Conservation (phyloP, 2,329 filamentous ascomycete species). For the Trichoderma brevicompactum region DNA sequence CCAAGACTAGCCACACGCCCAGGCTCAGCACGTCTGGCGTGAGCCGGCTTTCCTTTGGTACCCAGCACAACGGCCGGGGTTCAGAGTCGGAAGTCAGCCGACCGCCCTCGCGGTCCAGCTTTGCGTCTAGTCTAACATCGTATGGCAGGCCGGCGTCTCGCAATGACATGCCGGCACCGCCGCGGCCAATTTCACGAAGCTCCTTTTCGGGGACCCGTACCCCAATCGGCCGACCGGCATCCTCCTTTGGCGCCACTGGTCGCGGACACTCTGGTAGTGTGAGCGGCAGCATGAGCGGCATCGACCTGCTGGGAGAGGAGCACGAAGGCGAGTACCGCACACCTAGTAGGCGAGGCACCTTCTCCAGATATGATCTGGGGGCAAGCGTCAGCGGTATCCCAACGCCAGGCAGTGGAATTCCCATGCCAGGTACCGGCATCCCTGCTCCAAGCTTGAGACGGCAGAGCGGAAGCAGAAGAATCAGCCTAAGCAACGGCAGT, state of each 20-base stretch:
- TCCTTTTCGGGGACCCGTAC: slow-evolving; percentile 66
- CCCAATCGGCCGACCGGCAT: slow-evolving; percentile 70
- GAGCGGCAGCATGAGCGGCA: slow-evolving; percentile 57
- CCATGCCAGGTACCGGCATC: slow-evolving; percentile 51
- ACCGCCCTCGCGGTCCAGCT: slow-evolving; percentile 74
- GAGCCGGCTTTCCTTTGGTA: slow-evolving; percentile 66
- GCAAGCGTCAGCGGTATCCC: slow-evolving; percentile 47
- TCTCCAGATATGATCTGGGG: slow-evolving; percentile 54
- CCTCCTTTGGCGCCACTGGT: slow-evolving; percentile 68
- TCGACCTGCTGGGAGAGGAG: slow-evolving; percentile 52
- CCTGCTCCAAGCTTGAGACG: slow-evolving; percentile 52
- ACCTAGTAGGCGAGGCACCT: slow-evolving; percentile 61
- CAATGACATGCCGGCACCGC: slow-evolving; percentile 56
- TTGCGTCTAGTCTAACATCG: slow-evolving; percentile 63
- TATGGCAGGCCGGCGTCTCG: slow-evolving; percentile 60
- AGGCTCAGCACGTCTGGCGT: slow-evolving; percentile 66
- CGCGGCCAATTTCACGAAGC: slow-evolving; percentile 67
- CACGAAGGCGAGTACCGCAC: slow-evolving; percentile 51
- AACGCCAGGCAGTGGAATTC: slow-evolving; percentile 51
- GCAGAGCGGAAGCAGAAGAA: slow-evolving; percentile 51
- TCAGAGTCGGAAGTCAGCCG: slow-evolving; percentile 56
- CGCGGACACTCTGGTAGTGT: slow-evolving; percentile 63
- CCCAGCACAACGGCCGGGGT: slow-evolving; percentile 58
- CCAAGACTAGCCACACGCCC: slow-evolving; percentile 56
- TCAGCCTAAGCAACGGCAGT: slow-evolving; percentile 50